Percentiles rank a stretch among this genome's conserved stretches.
Evolutionary conservation across 2,329 filamentous ascomycete species (phyloP).

Genomic region (Aspergillus neoniger): DNA sequence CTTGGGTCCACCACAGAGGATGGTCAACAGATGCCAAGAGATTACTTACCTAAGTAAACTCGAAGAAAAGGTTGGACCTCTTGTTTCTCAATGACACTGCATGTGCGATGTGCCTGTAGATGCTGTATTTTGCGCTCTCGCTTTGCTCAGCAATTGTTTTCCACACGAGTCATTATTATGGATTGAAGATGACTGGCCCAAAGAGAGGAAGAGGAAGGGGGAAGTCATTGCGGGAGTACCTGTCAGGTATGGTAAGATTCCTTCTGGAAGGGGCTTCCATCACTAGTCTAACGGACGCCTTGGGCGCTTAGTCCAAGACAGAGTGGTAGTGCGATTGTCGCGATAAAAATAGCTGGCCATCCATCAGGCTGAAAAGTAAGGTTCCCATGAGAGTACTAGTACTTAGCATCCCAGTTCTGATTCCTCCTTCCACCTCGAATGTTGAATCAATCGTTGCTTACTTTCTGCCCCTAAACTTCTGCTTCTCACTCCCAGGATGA

Average conservation of each 20-base stretch:
- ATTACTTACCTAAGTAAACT: neutral
- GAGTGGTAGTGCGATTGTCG: no score
- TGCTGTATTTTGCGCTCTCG: neutral
- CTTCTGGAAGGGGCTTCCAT: neutral
- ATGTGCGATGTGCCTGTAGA: neutral
- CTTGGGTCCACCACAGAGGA: neutral
- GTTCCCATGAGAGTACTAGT: no score
- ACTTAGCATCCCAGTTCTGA: no score
- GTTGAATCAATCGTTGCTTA: no score
- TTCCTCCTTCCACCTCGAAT: no score
- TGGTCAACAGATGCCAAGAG: neutral
- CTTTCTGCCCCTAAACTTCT: no score
- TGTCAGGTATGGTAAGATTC: neutral
- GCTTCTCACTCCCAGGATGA: neutral
- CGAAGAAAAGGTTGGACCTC: neutral
- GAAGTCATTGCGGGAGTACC: neutral
- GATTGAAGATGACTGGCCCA: neutral
- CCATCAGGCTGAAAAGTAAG: no score
- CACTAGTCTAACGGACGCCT: neutral
- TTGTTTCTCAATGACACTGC: neutral
- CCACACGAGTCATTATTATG: neutral
- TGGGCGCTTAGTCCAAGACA: no score
- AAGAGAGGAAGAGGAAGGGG: no score
- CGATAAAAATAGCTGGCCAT: no score
- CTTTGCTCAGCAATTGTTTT: neutral